phyloP scores from a whole-genome alignment of 345 rosid genomes.

The Pugionium cornutum region DNA sequence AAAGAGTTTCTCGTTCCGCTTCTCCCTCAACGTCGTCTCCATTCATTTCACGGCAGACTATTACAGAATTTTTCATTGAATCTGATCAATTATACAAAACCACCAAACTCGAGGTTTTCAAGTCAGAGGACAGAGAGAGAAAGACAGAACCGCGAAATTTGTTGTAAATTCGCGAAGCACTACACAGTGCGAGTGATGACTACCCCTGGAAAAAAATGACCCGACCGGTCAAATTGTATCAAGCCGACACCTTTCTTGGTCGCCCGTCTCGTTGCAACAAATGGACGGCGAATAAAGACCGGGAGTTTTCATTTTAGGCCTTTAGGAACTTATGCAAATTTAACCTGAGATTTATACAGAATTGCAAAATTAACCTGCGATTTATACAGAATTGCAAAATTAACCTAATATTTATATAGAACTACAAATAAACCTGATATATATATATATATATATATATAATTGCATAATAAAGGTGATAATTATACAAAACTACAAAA shows the following conservation, averaged over 20 bases:
- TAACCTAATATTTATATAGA: neutral
- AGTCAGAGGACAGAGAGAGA: neutral
- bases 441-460: neutral
- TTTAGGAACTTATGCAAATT: slow-evolving; percentile 10
- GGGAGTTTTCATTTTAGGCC: slow-evolving; percentile 3
- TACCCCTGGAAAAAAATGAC: neutral
- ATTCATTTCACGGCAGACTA: slow-evolving; percentile 27
- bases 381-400: neutral
- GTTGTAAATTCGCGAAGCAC: slow-evolving; percentile 9
- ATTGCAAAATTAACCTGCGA: neutral
- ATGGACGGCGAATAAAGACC: slow-evolving; percentile 1
- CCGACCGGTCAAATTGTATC: neutral
- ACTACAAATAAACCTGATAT: neutral
- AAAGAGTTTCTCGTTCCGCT: slow-evolving; percentile 41
- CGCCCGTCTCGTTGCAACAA: slow-evolving; percentile 3
- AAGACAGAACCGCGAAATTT: slow-evolving; percentile 15
- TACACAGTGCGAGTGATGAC: neutral
- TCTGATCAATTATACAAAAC: slow-evolving; percentile 21
- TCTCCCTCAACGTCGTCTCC: slow-evolving; percentile 35
- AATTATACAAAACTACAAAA: too few species aligned
- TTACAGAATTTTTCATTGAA: slow-evolving; percentile 36
- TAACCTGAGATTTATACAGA: neutral
- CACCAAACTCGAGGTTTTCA: neutral
- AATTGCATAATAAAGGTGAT: neutral
- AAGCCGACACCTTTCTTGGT: slow-evolving; percentile 11